Evolutionary conservation across 1,139 yeast species (phyloP).

Genomic region (Suhomyces wounanorum): DNA sequence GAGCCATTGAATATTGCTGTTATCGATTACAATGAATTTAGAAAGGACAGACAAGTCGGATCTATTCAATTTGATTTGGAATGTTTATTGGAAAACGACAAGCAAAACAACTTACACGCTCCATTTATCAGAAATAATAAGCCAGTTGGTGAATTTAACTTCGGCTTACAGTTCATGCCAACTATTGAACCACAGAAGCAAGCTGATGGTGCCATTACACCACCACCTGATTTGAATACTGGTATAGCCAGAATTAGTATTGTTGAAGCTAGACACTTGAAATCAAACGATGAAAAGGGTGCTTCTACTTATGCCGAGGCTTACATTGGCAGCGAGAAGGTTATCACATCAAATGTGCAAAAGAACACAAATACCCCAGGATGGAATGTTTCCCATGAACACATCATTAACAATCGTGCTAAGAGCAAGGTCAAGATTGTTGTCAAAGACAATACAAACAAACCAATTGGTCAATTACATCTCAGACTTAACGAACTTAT

Average conservation of each 20-base stretch:
- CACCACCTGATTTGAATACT: conserved; percentile 91
- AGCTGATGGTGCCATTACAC: conserved; percentile 83
- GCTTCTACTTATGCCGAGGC: conserved; percentile 73
- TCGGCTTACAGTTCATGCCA: conserved; percentile 76
- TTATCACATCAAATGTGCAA: conserved; percentile 56
- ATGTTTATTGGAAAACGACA: conserved; percentile 55
- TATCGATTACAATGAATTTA: conserved; percentile 71
- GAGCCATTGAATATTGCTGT: conserved; percentile 76
- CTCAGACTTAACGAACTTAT: conserved; percentile 69
- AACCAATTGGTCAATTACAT: conserved; percentile 61
- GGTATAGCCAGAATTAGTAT: conserved; percentile 74
- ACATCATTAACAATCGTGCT: conserved; percentile 73
- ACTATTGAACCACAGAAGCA: conserved; percentile 72
- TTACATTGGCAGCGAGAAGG: conserved; percentile 59
- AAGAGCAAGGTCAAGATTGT: conserved; percentile 66
- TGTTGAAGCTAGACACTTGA: conserved; percentile 54
- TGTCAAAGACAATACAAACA: conserved; percentile 60
- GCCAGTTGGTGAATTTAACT: conserved; percentile 71
- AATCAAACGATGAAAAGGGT: conserved; percentile 42
- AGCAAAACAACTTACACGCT: conserved; percentile 52
- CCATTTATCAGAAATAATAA: conserved; percentile 77
- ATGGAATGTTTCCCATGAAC: conserved; percentile 68
- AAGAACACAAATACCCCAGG: conserved; percentile 69
- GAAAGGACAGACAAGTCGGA: conserved; percentile 84
- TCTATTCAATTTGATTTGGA: conserved; percentile 75